These are phyloP conservation scores for Eucalyptus lansdowneana DNA, from an alignment of 345 rosid species.

Conservation along the genomic window DNA sequence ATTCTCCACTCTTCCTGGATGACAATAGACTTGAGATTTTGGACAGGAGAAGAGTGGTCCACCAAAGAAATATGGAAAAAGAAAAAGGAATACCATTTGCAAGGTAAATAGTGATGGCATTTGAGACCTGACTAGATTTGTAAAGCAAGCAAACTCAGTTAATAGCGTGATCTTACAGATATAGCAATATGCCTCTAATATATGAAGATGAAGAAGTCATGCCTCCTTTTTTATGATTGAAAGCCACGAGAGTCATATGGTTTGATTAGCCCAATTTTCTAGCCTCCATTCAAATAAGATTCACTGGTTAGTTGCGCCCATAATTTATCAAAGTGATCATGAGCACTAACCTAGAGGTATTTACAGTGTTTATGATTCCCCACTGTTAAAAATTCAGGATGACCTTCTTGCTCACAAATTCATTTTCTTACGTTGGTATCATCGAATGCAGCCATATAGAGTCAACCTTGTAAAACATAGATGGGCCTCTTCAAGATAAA, in stretches of 20 bases:
- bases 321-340: not conserved
- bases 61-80: not conserved
- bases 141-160: not conserved
- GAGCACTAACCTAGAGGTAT: not conserved
- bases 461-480: not conserved
- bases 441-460: not conserved
- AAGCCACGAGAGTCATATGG: not conserved
- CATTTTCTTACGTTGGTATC: not conserved
- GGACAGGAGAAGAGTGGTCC: not conserved
- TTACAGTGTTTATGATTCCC: not conserved
- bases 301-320: not conserved
- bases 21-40: not conserved
- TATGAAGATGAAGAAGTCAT: not conserved
- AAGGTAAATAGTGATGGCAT: not conserved
- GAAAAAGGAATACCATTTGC: not conserved
- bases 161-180: not conserved
- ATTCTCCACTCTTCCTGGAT: slow-evolving; percentile 79
- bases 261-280: not conserved
- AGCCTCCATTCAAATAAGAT: not conserved
- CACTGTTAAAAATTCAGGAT: not conserved
- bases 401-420: not conserved
- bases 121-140: not conserved
- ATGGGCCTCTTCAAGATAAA: not conserved
- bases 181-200: not conserved
- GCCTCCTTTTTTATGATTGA: not conserved